Base-by-base conservation (phyloP, 768 basidiomycete species). In the Suillus luteus region DNA sequence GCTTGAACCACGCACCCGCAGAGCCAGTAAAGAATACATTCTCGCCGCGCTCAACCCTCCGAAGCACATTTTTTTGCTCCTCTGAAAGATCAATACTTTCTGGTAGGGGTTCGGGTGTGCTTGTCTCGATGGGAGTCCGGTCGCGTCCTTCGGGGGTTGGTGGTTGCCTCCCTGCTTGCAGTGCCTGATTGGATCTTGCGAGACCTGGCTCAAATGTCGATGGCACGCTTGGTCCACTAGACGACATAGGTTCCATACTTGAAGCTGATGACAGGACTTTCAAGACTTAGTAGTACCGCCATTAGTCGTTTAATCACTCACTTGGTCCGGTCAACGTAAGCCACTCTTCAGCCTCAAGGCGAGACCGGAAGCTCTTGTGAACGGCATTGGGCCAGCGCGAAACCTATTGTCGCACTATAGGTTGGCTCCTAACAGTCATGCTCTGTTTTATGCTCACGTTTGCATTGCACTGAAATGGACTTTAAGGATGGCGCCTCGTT, bases 11-110 rank as follows among this genome's bases (percentile, higher is more conserved):
- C 72, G 35, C 59, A 88, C 92, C 92, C 60, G 93, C 93, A 19
- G 90, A 89, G 2, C 93, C 93, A 0, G 93, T 94, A 73, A 95
- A 95, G 75, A 95, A 95, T 9, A 94, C 85, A 69, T 79, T 93
- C 66, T 83, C 75, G 3, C 87, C 86, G 11, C 76, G 76, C 52
- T 85, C 81, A 8, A 94, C 90, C 67, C 71, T 75, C 15, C 78
- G 67, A 8, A 89, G 71, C 7, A 89, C 82, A 3, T 60, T 57
- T 55, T 68, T 71, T 72, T 90, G 88, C 70, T 88, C 85, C 5
- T 74, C 70, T 12, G 87, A 88, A 14, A 90, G 75, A 6, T 61
- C 27, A 19, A 85, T 68, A 37, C 71, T 31, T 15, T 69, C 64
- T 11, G 67, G 15, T 33, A 37, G 49, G 17, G 41, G 64, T 31